Base-by-base conservation (phyloP, 768 basidiomycete species). In the Calocybe gangraenosa region DNA sequence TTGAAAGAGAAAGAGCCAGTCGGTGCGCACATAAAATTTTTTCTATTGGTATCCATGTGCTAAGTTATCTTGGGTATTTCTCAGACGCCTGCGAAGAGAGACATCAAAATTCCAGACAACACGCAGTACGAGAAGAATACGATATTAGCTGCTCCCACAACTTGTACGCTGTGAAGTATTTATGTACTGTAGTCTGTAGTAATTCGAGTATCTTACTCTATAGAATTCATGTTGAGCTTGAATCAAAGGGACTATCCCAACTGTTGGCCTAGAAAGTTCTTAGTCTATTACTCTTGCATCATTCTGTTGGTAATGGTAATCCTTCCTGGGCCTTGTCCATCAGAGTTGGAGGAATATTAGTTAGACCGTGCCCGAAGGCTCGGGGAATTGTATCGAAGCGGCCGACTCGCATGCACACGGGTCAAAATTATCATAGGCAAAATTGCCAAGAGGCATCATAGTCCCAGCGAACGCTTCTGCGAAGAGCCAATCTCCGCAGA, bases 1-100 rank as follows among this genome's bases (percentile, higher is more conserved):
- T 87, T 34, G 92, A 94, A 69, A 78, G 82, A 59, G 93, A 90
- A 67, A 70, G 92, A 48, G 87, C 88, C 1, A 88, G 83, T 57
- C 71, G 90, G 83, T 65, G 49, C 36, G 58, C 58, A 5, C 21
- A 48, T 19, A 3, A 3, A 28, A 4, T 25, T 31, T 42, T n/a
- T 48, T 33, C 39, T 18, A 17, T 36, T 44, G 10, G 14, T n/a
- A 15, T 40, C 2, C 25, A 8, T 37, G 20, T 8, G 37, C 31
- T 34, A 19, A 39, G 7, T 35, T 7, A 35, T 35, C 14, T n/a
- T 32, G n/a, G 32, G 31, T 31, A 22, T 28, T 38, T 23, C 42
- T 34, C 30, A 69, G 68, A 36, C 65, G 68, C 4, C 42, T 69
- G 48, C 61, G 66, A 43, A 63, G 68, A 56, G 68, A 69, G 51